Conservation (phyloP, 129 eudicot genomes). For the Centrapalus pauciflorus region DNA sequence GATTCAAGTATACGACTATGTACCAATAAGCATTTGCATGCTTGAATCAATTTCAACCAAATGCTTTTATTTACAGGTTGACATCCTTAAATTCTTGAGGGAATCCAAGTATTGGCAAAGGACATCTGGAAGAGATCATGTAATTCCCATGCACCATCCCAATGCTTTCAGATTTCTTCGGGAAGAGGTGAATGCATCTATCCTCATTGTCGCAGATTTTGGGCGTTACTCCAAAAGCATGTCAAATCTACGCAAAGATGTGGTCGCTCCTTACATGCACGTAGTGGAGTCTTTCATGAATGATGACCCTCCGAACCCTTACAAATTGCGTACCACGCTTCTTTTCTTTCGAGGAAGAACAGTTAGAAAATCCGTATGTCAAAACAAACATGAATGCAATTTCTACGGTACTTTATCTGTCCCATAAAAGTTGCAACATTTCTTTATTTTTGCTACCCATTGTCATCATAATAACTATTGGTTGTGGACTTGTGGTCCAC, state of each 20-base stretch:
- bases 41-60: not conserved
- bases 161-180: slow-evolving; percentile 84
- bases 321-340: slow-evolving; percentile 60
- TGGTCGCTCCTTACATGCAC: slow-evolving; percentile 90
- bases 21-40: not conserved
- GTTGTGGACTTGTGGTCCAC: not conserved
- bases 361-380: slow-evolving; percentile 72
- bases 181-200: slow-evolving; percentile 63
- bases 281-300: slow-evolving; percentile 59
- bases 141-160: slow-evolving; percentile 92
- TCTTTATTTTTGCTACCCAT: not conserved
- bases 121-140: slow-evolving; percentile 83
- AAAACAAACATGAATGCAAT: not conserved
- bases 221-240: slow-evolving; percentile 54
- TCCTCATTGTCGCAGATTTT: slow-evolving; percentile 82
- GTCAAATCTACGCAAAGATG: slow-evolving; percentile 72
- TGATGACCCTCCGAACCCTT: slow-evolving; percentile 64
- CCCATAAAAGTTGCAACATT: slow-evolving; percentile 17
- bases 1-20: not conserved
- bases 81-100: slow-evolving; percentile 50
- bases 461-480: not conserved
- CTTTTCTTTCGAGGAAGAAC: slow-evolving; percentile 90
- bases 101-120: slow-evolving; percentile 70
- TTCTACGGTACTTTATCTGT: not conserved
- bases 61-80: slow-evolving; percentile 41